A percentile compares a stretch with the other conserved stretches of the same genome.
Evolutionary conservation across 2,329 filamentous ascomycete species (phyloP).

Genomic region (Diaporthe sp.): DNA sequence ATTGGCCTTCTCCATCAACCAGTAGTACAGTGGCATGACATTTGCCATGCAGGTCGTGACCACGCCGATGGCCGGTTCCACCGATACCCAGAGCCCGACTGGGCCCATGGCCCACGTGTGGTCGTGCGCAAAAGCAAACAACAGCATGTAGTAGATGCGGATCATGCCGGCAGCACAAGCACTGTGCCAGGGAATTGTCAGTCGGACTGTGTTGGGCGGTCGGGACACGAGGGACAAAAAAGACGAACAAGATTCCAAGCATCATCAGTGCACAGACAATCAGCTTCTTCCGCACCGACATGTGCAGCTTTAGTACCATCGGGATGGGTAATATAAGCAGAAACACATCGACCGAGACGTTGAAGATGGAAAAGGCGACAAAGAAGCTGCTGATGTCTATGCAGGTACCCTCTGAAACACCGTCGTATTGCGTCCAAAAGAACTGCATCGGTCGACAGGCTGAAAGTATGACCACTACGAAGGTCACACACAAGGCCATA

Average conservation of each 20-base stretch:
- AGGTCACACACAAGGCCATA: neutral
- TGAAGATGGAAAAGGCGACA: constrained; percentile 1
- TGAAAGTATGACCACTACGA: neutral
- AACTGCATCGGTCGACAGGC: constrained; percentile 5
- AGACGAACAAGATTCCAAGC: constrained; percentile 22
- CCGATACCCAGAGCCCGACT: constrained; percentile 28
- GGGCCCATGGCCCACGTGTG: constrained; percentile 29
- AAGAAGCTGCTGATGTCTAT: constrained; percentile 1
- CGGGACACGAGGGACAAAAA: neutral
- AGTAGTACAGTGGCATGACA: constrained; percentile 27
- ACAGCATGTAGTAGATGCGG: constrained; percentile 18
- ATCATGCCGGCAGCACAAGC: constrained; percentile 26
- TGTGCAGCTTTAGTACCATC: constrained; percentile 14
- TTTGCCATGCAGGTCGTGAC: constrained; percentile 22
- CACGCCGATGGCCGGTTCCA: constrained; percentile 27
- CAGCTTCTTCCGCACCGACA: constrained; percentile 13
- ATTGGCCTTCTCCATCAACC: constrained; percentile 14
- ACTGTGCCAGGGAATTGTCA: constrained; percentile 12
- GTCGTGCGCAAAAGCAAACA: constrained; percentile 25
- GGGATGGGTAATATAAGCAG: constrained; percentile 3
- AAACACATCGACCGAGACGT: constrained; percentile 11
- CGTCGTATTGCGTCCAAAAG: constrained; percentile 10
- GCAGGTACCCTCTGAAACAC: constrained; percentile 1
- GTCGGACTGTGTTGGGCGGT: constrained; percentile 20
- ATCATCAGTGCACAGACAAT: constrained; percentile 24